Percentiles rank a stretch among this genome's conserved stretches.
Evolutionary conservation across 176 grass and related monocot genomes (phyloP).

Genomic region (Bolboschoenus planiculmis): DNA sequence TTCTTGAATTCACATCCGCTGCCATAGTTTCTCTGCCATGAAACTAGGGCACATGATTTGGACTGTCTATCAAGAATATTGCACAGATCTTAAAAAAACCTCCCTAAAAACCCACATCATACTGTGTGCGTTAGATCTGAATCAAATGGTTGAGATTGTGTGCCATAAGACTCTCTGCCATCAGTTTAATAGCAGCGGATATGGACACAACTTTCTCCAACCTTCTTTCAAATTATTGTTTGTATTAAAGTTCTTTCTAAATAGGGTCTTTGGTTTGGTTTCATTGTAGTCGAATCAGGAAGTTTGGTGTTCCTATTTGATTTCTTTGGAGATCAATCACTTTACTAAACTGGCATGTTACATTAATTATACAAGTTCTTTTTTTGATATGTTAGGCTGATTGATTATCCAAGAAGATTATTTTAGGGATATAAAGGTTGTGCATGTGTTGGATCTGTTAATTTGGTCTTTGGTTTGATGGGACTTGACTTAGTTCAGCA

Average conservation of each 20-base stretch:
- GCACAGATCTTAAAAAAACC: neutral
- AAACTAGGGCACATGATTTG: neutral
- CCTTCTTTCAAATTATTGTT: neutral
- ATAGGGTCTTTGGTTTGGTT: neutral
- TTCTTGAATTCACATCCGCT: neutral
- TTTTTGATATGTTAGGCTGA: neutral
- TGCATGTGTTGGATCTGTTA: neutral
- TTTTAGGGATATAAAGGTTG: neutral
- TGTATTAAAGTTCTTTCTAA: neutral
- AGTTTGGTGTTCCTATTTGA: neutral
- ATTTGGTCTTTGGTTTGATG: slow-evolving; percentile 1
- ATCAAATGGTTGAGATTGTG: neutral
- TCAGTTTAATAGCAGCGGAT: no score
- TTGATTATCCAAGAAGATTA: neutral
- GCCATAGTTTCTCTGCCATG: neutral
- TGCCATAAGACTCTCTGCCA: neutral
- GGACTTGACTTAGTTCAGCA: neutral
- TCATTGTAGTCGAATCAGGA: neutral
- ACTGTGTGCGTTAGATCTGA: neutral
- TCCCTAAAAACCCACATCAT: neutral
- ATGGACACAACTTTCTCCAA: no score
- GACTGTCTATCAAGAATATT: neutral
- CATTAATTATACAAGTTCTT: neutral
- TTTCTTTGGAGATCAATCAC: neutral
- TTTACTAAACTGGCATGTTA: neutral